Base-by-base conservation (phyloP, 768 basidiomycete genomes). In the Chiua virens region DNA sequence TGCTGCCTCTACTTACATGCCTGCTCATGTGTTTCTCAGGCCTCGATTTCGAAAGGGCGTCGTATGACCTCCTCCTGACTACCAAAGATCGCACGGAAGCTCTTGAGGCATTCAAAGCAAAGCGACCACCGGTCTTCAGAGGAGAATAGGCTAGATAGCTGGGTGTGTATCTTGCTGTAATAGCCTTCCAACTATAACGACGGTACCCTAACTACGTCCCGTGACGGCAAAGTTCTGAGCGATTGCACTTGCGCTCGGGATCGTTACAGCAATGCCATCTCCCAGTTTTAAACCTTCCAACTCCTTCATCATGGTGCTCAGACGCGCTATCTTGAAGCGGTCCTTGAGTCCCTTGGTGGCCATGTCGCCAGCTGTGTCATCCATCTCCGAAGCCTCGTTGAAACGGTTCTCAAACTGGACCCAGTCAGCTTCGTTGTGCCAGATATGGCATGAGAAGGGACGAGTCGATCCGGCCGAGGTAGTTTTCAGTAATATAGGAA, bases 401-500 rank as follows among this genome's bases (percentile, higher is more conserved):
- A 91, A 91, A 18, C 82, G 81, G 64, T 85, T 90, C 61, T 88
- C 87, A 60, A 92, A 91, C 57, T 89, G 82, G 10, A 81, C 82
- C 83, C 92, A 99, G 67, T 99, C 97, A 56, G n/a, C 86, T 88
- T 43, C 97, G 83, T 61, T 93, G 85, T 35, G 86, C 82, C 11
- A 99, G 79, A 65, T 97, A 99, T 1, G 96, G 97, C 53, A 87
- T 86, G 35, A 99, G 80, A 14, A 98, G 79, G 17, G 78, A 77
- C 4, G 89, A 72, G 57, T 98, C 96, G 58, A 99, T 94, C 17
- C 92, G 82, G 9, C 93, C 93, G 14, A 99, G 85, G 68, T 93
- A 92, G 50, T 87, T 88, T 63, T 97, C 95, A 10, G 87, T 90
- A 68, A 98, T 93, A 73, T 97, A 98, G 5, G 94, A 91, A 59